Base-by-base conservation (phyloP, 768 basidiomycete genomes). In the Terana coerulea region DNA sequence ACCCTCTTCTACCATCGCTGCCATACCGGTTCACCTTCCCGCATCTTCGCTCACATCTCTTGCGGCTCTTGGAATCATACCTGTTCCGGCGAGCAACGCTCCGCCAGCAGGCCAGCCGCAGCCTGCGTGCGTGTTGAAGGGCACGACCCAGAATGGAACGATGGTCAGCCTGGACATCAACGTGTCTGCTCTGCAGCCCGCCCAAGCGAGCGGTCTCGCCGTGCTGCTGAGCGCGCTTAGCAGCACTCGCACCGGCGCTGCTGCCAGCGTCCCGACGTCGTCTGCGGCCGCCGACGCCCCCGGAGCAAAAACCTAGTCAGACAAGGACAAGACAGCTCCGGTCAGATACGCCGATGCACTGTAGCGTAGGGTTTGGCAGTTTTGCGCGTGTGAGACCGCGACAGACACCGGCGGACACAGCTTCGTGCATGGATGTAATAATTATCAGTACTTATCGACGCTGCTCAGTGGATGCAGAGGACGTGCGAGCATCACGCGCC, bases 81-180 rank as follows among this genome's bases (percentile, higher is more conserved):
- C 89, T 11, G 74, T 90, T 25, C 78, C 86, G 2, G 75, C 75
- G 14, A 64, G 75, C 11, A 75, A 82, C 14, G 61, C 84, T 21
- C 74, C 77, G 21, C 60, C 75, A 1, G 39, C 78, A 37, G 79
- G 75, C 21, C 80, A 84, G 55, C 74, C 80, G 15, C 84, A 81
- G 59, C 85, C 88, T 0, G 76, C 84, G n/a, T 88, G 86, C n/a
- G 78, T 91, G 14, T 71, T 91, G 44, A 57, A 78, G 83, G 83
- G 86, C 25, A 83, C 85, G 1, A 81, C 82, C 2, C 77, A 81
- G 6, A 83, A 88, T 60, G 88, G 88, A 11, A 76, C 79, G 17
- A 81, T 85, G 74, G 66, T 90, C 52, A 86, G 77, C 62, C 69
- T 92, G 48, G 89, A 91, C 56, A 86, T 92, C 62, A 90, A 91